Conservation (phyloP, 306 rosid species). For the Aeschynomene evenia region DNA sequence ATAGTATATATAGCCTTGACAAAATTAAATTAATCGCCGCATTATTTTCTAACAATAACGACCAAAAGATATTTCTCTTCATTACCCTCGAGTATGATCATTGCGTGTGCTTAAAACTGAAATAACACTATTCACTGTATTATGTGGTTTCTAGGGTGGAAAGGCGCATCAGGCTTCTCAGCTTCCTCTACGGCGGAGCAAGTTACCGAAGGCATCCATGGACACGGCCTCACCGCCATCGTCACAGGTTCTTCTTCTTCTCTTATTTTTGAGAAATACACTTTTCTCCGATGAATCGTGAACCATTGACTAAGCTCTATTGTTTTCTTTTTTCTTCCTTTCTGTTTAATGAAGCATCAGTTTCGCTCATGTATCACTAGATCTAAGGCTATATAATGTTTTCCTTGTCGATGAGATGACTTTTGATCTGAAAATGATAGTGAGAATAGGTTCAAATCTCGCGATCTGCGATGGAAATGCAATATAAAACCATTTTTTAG, state of each 20-base stretch:
- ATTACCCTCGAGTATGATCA: no score
- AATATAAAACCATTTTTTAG: not conserved
- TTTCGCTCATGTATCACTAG: no score
- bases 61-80: no score
- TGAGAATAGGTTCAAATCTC: not conserved
- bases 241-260: slow-evolving; percentile 47
- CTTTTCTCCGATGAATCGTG: not conserved
- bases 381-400: not conserved
- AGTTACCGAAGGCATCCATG: slow-evolving; percentile 63
- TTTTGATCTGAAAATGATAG: not conserved
- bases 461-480: not conserved
- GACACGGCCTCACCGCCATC: slow-evolving; percentile 64
- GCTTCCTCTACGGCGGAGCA: slow-evolving; percentile 71
- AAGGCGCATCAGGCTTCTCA: slow-evolving; percentile 70
- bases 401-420: not conserved
- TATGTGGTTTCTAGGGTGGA: slow-evolving; percentile 62
- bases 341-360: not conserved
- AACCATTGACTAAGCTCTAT: no score
- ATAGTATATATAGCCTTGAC: no score
- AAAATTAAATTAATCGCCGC: no score
- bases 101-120: no score
- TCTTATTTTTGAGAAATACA: no score
- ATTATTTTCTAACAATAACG: no score
- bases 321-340: not conserved
- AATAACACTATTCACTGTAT: not conserved